Evolutionary conservation across 2,329 filamentous ascomycete genomes (phyloP), one percentile per base, ranked within the genome.

Genomic region (Cordyceps javanica): DNA sequence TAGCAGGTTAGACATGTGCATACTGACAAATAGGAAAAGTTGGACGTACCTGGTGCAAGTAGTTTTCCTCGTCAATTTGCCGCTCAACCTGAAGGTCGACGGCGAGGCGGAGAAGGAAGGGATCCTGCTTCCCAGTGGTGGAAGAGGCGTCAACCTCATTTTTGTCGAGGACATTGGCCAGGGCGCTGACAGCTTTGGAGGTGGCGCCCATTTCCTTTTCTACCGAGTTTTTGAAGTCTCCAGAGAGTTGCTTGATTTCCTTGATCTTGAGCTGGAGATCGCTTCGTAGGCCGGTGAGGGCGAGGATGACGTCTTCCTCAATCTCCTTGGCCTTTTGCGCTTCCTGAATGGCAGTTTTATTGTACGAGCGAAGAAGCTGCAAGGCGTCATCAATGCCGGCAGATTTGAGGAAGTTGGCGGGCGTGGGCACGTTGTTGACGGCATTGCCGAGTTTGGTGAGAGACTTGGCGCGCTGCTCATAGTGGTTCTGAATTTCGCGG

Each of bases 231-330:
- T 96, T 96, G 75, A 99, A 99, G 71, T 99, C 94, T 16, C 91
- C 89, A 6, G 91, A 89, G 16, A 99, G 77, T 63, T 86, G 88
- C 75, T 96, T 96, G 76, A 99, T 99, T 74, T 99, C 94, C 73
- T 97, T 99, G 72, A 96, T 96, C 77, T 99, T 99, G 70, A 95
- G 91, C 61, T 89, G 88, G 19, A 99, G 78, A 71, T 99, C 94
- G 67, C 86, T 92, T 59, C 94, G 80, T 55, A 99, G 77, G 1
- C 91, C 91, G 2, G 87, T 91, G 57, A 99, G 78, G 54, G 93
- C 91, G 52, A 90, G 79, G 62, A 97, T 91, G 48, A 99, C 91
- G 68, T 97, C 93, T 61, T 87, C 86, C 69, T 97, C 91, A 58
- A 97, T 92, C 61, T 96, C 91, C 58, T 82, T 87, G 2, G 93